Conservation (phyloP, 108 stramenopile species). For the Nitzschia putrida region DNA sequence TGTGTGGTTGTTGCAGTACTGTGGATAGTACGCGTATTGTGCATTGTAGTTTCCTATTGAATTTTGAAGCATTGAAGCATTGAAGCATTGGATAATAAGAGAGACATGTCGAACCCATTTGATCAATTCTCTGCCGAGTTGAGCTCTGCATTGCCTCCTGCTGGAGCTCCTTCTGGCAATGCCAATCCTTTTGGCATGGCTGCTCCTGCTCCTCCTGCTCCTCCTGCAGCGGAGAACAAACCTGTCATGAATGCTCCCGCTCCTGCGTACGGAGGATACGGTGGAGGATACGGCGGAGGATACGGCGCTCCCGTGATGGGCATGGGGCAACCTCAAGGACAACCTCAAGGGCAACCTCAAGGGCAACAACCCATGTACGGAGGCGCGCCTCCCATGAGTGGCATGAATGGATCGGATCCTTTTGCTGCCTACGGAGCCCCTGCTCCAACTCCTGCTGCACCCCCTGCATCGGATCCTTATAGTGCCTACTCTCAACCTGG, state of each 20-base stretch:
- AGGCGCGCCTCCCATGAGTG: slow-evolving; percentile 22
- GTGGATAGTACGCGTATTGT: too few relatives aligned
- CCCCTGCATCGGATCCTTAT: slow-evolving; percentile 8
- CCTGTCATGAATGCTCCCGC: slow-evolving; percentile 42
- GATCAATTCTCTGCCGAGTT: slow-evolving; percentile 78
- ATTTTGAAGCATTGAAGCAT: too few relatives aligned
- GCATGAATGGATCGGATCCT: slow-evolving; percentile 5
- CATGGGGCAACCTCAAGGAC: slow-evolving; percentile 16
- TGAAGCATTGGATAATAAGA: too few relatives aligned
- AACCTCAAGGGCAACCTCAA: slow-evolving; percentile 1
- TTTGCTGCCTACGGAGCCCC: slow-evolving; percentile 15
- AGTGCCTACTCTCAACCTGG: slow-evolving; percentile 10
- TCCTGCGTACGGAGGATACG: slow-evolving; percentile 16
- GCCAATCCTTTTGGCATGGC: slow-evolving; percentile 35
- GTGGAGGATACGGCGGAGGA: too few relatives aligned
- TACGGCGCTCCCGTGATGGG: neutral
- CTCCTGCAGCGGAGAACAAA: slow-evolving; percentile 29
- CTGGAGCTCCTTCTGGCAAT: slow-evolving; percentile 21
- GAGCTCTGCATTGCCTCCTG: slow-evolving; percentile 53
- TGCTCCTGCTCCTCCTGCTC: slow-evolving; percentile 31
- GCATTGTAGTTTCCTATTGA: too few relatives aligned
- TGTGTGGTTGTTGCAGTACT: too few relatives aligned
- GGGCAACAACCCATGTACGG: slow-evolving; percentile 26
- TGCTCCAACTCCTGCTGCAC: neutral
- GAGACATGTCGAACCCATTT: slow-evolving; percentile 83